phyloP scores from a whole-genome alignment of 257 asterid species.

The Solanum rostratum region DNA sequence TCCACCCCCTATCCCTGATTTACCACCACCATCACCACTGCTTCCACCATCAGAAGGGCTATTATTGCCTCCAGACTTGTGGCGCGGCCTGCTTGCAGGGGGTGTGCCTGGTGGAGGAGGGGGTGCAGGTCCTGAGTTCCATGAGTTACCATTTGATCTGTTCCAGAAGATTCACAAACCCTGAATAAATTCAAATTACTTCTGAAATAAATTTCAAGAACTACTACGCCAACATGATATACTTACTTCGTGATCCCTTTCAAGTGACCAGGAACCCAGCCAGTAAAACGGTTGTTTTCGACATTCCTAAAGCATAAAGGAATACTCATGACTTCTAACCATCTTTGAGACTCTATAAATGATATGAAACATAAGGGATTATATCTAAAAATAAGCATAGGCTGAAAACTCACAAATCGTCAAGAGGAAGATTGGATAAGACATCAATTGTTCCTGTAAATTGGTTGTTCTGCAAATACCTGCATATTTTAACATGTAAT shows the following conservation, averaged over 20 bases:
- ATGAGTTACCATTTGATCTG: slow-evolving; percentile 68
- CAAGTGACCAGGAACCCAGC: slow-evolving; percentile 76
- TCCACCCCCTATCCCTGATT: slow-evolving; percentile 49
- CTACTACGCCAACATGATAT: not conserved
- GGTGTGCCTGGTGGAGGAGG: slow-evolving; percentile 98
- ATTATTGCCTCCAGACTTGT: slow-evolving; percentile 33
- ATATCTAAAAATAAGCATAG: not conserved
- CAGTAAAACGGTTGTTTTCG: slow-evolving; percentile 79
- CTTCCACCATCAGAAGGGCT: slow-evolving; percentile 30
- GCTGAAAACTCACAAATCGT: slow-evolving; percentile 48
- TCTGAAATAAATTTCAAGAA: not conserved
- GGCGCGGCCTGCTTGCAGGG: slow-evolving; percentile 53
- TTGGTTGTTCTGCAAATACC: slow-evolving; percentile 92
- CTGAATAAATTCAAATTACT: not conserved
- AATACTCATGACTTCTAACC: not conserved
- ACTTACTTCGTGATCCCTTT: slow-evolving; percentile 61
- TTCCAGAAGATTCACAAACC: slow-evolving; percentile 1
- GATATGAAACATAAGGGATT: not conserved
- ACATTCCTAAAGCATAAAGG: slow-evolving; percentile 41
- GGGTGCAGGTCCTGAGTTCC: slow-evolving; percentile 80
- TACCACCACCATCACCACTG: slow-evolving; percentile 23
- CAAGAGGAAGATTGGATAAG: slow-evolving; percentile 82
- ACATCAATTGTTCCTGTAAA: slow-evolving; percentile 80
- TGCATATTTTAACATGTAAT: slow-evolving; percentile 19
- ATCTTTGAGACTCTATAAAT: not conserved